A percentile compares a stretch with the other conserved stretches of the same genome.
Conservation (phyloP, 805 yeast genomes). For the Ogataea sp. region DNA sequence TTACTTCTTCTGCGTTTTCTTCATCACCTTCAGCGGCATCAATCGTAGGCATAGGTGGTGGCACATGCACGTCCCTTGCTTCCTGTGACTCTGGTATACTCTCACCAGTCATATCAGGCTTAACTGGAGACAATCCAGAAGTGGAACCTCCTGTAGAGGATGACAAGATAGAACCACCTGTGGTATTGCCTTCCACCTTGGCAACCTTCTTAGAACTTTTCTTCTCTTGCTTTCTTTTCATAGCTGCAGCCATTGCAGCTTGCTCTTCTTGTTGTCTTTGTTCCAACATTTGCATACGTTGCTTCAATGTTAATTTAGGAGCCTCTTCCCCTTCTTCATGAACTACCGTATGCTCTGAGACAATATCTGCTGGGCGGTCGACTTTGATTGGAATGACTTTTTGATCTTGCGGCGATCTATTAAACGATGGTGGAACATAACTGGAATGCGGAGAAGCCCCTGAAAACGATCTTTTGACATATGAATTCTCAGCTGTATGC, state of each 20-base stretch:
- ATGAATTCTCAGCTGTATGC: constrained; percentile 26
- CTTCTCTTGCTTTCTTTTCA: constrained; percentile 43
- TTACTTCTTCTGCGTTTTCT: constrained; percentile 8
- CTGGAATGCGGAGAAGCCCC: constrained; percentile 52
- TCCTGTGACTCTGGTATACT: background rate
- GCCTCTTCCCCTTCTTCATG: constrained; percentile 40
- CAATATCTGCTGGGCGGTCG: constrained; percentile 9
- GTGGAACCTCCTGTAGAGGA: constrained; percentile 10
- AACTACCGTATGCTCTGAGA: constrained; percentile 10
- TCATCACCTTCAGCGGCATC: background rate
- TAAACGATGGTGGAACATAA: constrained; percentile 40
- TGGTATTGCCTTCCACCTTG: constrained; percentile 1
- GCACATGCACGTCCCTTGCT: background rate
- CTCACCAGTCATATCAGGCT: background rate
- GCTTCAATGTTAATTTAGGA: constrained; percentile 78
- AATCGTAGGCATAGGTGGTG: background rate
- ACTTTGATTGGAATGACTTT: constrained; percentile 15
- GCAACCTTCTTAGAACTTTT: constrained; percentile 29
- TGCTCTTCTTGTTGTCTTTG: constrained; percentile 76
- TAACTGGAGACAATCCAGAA: background rate
- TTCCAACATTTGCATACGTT: constrained; percentile 78
- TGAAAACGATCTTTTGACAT: constrained; percentile 45
- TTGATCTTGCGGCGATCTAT: constrained; percentile 10
- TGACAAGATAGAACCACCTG: constrained; percentile 8
- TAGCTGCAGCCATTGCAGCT: constrained; percentile 52